Base-by-base conservation (phyloP, 1,284 basidiomycete genomes). In the Microbotryomycetes sp. region DNA sequence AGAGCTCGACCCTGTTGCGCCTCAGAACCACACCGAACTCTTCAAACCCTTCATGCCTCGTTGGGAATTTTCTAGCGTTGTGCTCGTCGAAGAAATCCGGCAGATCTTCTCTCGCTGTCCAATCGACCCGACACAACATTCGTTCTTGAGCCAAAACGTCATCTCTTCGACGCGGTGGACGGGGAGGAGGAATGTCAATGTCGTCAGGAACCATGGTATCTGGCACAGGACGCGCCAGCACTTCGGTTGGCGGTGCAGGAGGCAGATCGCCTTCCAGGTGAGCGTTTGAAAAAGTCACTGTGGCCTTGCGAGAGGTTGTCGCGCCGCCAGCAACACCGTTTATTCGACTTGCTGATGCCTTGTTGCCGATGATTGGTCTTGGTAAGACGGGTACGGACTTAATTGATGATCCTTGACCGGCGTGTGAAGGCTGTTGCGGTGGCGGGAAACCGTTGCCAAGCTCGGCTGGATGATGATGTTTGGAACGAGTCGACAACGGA, bases 1-100 rank as follows among this genome's bases (percentile, higher is more conserved):
- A 71, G 28, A 71, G 56, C 56, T 71, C 70, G 25, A 71, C 53
- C 16, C 61, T 53, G 23, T 59, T 51, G 7, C 54, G 59, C 26
- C 64, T 63, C 66, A 68, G 70, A 0, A 70, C 58, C 6, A 71
- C 65, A 2, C 60, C 66, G 15, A 63, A 42, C 56, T 71, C 70
- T 31, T 70, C 63, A 68, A 68, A 71, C 23, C 59, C 56, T 4
- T 62, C 59, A 7, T 31, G 56, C 9, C 49, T 49, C 29, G 69
- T 62, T 15, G 65, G 61, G 29, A 59, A 68, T 50, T 69, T 70
- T 9, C 69, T 58, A 25, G 66, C 63, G 28, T 58, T 48, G 14
- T 64, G 53, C 60, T 70, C 70, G 53, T 70, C 65, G 23, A 66
- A 70, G 6, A 50, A 36, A 23, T 64, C 59, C 15, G 68, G 65